These are phyloP conservation scores for Dicorynia guianensis DNA, from an alignment of 306 rosid genomes.

Conservation along the genomic window DNA sequence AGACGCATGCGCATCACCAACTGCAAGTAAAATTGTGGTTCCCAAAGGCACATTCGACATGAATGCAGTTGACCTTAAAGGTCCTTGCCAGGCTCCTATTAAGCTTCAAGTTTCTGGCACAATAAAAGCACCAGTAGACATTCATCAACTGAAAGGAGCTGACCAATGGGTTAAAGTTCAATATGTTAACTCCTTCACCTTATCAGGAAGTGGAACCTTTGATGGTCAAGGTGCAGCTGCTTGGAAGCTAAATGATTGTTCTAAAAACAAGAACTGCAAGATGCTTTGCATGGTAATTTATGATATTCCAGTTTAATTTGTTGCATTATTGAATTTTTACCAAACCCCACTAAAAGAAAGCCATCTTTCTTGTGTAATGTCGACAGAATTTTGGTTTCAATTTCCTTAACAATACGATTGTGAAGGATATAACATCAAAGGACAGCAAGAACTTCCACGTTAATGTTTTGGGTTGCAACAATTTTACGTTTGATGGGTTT, in stretches of 20 bases:
- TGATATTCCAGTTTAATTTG: too few species aligned
- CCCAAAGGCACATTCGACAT: conserved; percentile 35
- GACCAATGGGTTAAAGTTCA: conserved; percentile 48
- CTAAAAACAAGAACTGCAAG: conserved; percentile 23
- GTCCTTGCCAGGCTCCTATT: conserved; percentile 59
- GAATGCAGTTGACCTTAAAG: conserved; percentile 27
- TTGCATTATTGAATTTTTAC: too few species aligned
- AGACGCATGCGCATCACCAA: conserved; percentile 45
- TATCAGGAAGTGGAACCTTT: conserved; percentile 55
- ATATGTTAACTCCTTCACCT: conserved; percentile 37
- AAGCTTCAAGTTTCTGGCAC: conserved; percentile 47
- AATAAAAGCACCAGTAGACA: conserved; percentile 45
- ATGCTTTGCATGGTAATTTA: conserved; percentile 41
- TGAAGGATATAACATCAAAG: conserved; percentile 37
- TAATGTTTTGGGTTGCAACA: conserved; percentile 40
- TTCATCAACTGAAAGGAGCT: background rate
- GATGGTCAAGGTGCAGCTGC: conserved; percentile 54
- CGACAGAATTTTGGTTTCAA: conserved; percentile 51
- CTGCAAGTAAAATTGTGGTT: conserved; percentile 37
- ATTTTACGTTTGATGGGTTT: conserved; percentile 41
- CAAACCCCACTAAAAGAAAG: too few species aligned
- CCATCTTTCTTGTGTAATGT: background rate
- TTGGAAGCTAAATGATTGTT: conserved; percentile 50
- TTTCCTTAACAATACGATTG: conserved; percentile 40
- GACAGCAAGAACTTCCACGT: conserved; percentile 53